phyloP scores from a whole-genome alignment of 1,284 basidiomycete species.

The Tranzscheliella williamsii region DNA sequence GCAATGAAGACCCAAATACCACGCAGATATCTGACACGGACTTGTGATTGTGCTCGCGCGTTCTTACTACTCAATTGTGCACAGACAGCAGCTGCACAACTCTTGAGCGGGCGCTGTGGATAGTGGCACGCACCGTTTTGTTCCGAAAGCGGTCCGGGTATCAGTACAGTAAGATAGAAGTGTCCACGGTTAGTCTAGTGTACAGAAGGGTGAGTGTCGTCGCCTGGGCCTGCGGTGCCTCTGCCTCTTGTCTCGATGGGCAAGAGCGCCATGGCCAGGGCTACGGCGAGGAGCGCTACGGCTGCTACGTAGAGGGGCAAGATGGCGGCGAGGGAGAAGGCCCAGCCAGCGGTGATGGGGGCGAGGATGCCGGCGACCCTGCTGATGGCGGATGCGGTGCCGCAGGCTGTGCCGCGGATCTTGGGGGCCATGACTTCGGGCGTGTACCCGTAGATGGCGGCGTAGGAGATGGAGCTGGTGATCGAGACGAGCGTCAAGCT shows the following conservation, averaged over 20 bases:
- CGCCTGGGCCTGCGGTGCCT: too few relatives aligned
- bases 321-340: slow-evolving; percentile 18
- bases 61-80: neutral
- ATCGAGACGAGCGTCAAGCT: slow-evolving; percentile 43
- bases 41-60: neutral
- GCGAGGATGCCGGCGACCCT: slow-evolving; percentile 54
- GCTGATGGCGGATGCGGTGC: slow-evolving; percentile 50
- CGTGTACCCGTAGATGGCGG: slow-evolving; percentile 56
- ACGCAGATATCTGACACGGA: too few relatives aligned
- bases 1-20: too few relatives aligned
- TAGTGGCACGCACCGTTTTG: too few relatives aligned
- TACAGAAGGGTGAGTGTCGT: too few relatives aligned
- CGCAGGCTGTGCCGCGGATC: slow-evolving; percentile 52
- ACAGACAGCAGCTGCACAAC: too few relatives aligned
- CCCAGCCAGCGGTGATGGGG: slow-evolving; percentile 48
- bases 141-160: too few relatives aligned
- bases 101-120: too few relatives aligned
- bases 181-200: too few relatives aligned
- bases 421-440: slow-evolving; percentile 54
- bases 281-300: slow-evolving; percentile 16
- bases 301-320: slow-evolving; percentile 35
- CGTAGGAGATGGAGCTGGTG: slow-evolving; percentile 52
- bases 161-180: too few relatives aligned
- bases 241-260: slow-evolving; percentile 40
- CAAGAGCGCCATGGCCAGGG: slow-evolving; percentile 23